Base-by-base conservation (phyloP, 208 protist genomes). In the Herpetomonas samuelpessoai region DNA sequence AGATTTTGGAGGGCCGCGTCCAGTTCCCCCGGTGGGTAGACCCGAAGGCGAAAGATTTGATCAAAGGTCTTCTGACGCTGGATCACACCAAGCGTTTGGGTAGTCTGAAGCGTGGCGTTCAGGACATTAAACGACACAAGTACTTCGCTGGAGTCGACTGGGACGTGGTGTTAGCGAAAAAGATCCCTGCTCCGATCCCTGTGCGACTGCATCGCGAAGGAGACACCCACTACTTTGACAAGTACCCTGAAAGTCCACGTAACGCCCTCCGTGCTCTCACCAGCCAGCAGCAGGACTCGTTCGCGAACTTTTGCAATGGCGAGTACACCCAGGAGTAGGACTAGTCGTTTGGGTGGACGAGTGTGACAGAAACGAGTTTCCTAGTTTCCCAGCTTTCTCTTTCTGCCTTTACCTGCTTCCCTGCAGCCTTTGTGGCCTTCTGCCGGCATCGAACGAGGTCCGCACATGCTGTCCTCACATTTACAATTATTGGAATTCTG, bases 91-190 rank as follows among this genome's bases (percentile, higher is more conserved):
- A 93, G 62, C 84, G 92, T 6, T 75, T 96, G n/a, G 97, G 97
- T 47, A 88, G 57, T 22, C 67, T 97, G 26, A 86, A 95, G 52
- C 72, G 73, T 35, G 97, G 97, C 1, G 87, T 83, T 7, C 61
- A 91, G 31, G 97, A 99, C 66, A 88, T 99, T 56, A 98, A 98
- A 75, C 68, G 83, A 51, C 98, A 99, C 81, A 92, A 94, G 54
- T 99, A 96, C 80, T 99, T 98, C 74, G 74, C 62, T 39, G 86
- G 86, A 29, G 88, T 99, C 14, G 91, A 99, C 74, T 99, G 97
- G 91, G 65, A 90, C 45, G 70, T 93, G 2, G 72, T 96, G 44
- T 56, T 96, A 27, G 47, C 73, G 22, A 89, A 85, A 55, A 93
- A 91, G 55, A 76, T 96, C 29, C 68, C 76, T 0, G 76, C 91